phyloP scores from a whole-genome alignment of 345 rosid genomes.

The Hibiscus trionum region DNA sequence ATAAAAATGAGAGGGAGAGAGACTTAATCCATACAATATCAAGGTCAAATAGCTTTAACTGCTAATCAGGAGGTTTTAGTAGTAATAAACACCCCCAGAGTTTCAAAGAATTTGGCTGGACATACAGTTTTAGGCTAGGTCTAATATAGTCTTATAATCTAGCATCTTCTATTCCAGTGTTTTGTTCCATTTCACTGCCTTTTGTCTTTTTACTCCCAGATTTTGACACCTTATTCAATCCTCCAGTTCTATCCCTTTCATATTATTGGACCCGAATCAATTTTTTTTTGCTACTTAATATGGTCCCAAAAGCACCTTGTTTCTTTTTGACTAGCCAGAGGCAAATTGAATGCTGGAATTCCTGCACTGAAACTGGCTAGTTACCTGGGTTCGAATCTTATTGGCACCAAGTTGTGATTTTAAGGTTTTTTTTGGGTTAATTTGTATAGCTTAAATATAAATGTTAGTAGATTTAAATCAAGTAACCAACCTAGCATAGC shows the following conservation, averaged over 20 bases:
- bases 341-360: constrained; percentile 1
- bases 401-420: too few relatives aligned
- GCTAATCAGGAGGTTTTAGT: neutral
- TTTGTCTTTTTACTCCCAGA: constrained; percentile 5
- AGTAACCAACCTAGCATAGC: too few relatives aligned
- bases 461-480: too few relatives aligned
- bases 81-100: neutral
- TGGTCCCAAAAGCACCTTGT: constrained; percentile 26
- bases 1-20: constrained; percentile 2
- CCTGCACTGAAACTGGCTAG: neutral
- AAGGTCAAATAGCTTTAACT: neutral
- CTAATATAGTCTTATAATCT: too few relatives aligned
- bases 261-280: neutral
- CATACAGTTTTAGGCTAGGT: neutral
- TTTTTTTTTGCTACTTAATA: neutral
- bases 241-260: neutral
- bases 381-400: too few relatives aligned
- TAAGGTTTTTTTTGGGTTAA: too few relatives aligned
- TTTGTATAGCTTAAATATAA: too few relatives aligned
- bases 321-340: neutral
- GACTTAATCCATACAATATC: neutral
- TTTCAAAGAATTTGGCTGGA: too few relatives aligned
- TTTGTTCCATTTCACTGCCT: neutral
- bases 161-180: too few relatives aligned
- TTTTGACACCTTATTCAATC: neutral